Evolutionary conservation across 768 basidiomycete genomes (phyloP).

Genomic region (Mycena alexandri): DNA sequence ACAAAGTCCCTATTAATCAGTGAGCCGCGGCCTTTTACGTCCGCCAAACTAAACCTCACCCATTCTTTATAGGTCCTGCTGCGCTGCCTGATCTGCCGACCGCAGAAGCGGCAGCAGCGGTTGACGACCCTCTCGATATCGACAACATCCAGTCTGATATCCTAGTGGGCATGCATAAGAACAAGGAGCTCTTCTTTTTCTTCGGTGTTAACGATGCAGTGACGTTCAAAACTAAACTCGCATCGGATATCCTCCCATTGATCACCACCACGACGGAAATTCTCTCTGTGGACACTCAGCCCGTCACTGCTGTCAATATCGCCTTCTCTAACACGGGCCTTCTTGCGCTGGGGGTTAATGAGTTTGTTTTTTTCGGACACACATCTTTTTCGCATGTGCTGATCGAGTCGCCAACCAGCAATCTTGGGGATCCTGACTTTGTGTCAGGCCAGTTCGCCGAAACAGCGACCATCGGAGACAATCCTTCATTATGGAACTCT

Average conservation of each 20-base stretch:
- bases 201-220: conserved; percentile 37
- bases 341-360: conserved; percentile 32
- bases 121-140: conserved; percentile 23
- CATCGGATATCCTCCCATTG: conserved; percentile 36
- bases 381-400: not conserved
- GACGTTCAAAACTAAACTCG: conserved; percentile 38
- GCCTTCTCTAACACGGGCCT: conserved; percentile 42
- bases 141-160: conserved; percentile 38
- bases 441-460: conserved; percentile 26
- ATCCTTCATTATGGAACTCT: conserved; percentile 35
- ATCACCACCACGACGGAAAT: conserved; percentile 41
- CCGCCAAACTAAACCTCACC: not conserved
- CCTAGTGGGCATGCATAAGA: conserved; percentile 41
- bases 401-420: conserved; percentile 6
- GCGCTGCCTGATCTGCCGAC: conserved; percentile 37
- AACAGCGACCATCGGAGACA: conserved; percentile 29
- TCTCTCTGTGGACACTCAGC: conserved; percentile 37
- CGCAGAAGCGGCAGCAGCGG: conserved; percentile 27
- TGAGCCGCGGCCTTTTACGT: not conserved
- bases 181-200: conserved; percentile 43
- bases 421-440: conserved; percentile 35
- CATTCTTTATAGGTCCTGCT: conserved; percentile 26
- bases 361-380: conserved; percentile 7
- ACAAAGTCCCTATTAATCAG: conserved; percentile 35
- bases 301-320: conserved; percentile 42